Evolutionary conservation across 495 filamentous ascomycete species (phyloP), one percentile per base, ranked within the genome.

Genomic region (Hypoxylon perforatum): DNA sequence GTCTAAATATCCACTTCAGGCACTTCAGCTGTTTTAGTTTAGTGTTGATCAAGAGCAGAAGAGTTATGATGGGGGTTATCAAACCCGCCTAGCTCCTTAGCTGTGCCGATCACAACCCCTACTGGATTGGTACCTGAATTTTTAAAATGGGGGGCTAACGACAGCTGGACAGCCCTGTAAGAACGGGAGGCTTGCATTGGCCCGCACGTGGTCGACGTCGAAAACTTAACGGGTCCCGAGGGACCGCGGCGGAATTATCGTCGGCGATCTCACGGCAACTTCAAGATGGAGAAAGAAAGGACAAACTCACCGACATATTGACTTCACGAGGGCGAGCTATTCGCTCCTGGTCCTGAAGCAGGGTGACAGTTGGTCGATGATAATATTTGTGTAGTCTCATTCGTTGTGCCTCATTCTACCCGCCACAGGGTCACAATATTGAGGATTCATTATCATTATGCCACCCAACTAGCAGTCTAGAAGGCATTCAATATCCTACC

Each of bases 21-120:
- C n/a, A 21, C 21, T 38, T 25, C 15, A 42, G 42, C 56, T 38
- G 30, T n/a, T 45, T 65, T 49, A 21, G 44, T 22, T n/a, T 19
- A 18, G 12, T 51, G 58, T 42, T 53, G 60, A 63, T 66, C 56
- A 28, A 56, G 30, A 39, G 35, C 38, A 55, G 50, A 69, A 35
- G 39, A 61, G 46, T 30, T 14, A 52, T 35, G n/a, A 14, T 48
- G 46, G 39, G 17, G 66, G 57, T 25, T 61, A 69, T 69, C 66
- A 69, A 69, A 69, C 66, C n/a, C 35, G n/a, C 45, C 30, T 64
- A 33, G 41, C 25, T 28, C 7, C 25, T 7, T 28, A 28, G 25
- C 25, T 22, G 28, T 35, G 66, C 9, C 45, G 51, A 69, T 69
- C 61, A 50, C 52, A 60, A 63, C 55, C 7, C 3, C 3, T 28